Base-by-base conservation (phyloP, 31 red algal species). In the Odonthalia washingtoniensis region DNA sequence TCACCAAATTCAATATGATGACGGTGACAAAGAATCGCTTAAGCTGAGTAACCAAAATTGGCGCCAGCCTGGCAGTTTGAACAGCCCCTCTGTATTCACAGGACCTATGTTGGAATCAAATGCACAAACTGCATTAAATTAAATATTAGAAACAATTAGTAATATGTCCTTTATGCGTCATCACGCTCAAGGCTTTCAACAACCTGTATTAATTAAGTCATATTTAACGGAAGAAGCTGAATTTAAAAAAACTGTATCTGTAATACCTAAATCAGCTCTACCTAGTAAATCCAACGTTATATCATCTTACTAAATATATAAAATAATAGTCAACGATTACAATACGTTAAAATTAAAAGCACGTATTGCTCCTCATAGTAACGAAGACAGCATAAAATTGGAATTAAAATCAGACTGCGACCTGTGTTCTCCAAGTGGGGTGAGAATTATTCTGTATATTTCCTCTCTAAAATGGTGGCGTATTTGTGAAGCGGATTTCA, bases 241-340 rank as follows among this genome's bases (percentile, higher is more conserved):
- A 14, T 83, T 1, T 41, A 40, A 38, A 34, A 44, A 77, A 41
- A 57, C 28, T n/a, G n/a, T n/a, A n/a, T n/a, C n/a, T n/a, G n/a
- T n/a, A n/a, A n/a, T n/a, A n/a, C n/a, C n/a, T n/a, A 28, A 1
- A 1, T 40, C 5, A 83, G 0, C 12, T 35, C 26, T 69, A 39
- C 80, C 80, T 33, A 3, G 0, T 5, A 52, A 60, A 14, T 6
- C 72, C 30, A 77, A 87, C 77, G 53, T 77, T 34, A 87, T 87
- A 57, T 40, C 40, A 34, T 42, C 40, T 26, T 72, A 77, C 60
- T 16, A 26, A 46, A 45, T 85, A 31, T 85, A 43, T 1, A 85
- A 40, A 28, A 36, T 77, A 37, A 46, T 5, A 44, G 5, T 44
- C 12, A 28, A 34, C 31, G 66, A 70, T 27, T 16, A 45, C 35